Evolutionary conservation across 495 filamentous ascomycete species (phyloP), one percentile per base, ranked within the genome.

Genomic region (Hypoxylon fragiforme): DNA sequence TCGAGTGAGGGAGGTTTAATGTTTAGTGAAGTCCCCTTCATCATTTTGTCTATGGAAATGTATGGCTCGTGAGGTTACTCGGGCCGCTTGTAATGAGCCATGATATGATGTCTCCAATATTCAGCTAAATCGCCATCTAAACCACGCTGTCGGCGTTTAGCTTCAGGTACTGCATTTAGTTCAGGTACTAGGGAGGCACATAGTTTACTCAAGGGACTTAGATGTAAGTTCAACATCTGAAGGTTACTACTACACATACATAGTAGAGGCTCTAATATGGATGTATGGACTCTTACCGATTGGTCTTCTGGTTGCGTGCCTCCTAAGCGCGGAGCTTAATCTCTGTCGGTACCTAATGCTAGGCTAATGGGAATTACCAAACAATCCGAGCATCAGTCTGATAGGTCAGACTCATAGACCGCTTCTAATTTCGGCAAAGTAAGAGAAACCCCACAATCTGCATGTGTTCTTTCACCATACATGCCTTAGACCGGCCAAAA

Each of bases 1-100:
- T n/a, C n/a, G n/a, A n/a, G n/a, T n/a, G n/a, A n/a, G n/a, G 13
- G 3, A 18, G 35, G 12, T 16, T 41, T 41, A 12, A 24, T 41
- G 12, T 36, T 47, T 35, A 34, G 32, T 37, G 19, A 47, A 47
- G 11, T 26, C 42, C 22, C 30, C 30, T 12, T 30, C 9, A n/a
- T 44, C 43, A 28, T 28, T 28, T 28, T 28, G 24, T n/a, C n/a
- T n/a, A n/a, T n/a, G n/a, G n/a, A n/a, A n/a, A n/a, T n/a, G n/a
- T n/a, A n/a, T n/a, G n/a, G n/a, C n/a, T n/a, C n/a, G 24, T 28
- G 24, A 28, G 9, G 24, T 28, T 28, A 28, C 24, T 9, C 4
- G 9, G 9, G 9, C 9, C 24, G 24, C 24, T 9, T 4, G 9
- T 9, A 28, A 4, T 28, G 24, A 9, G 24, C 24, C 24, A 28